Evolutionary conservation across 306 rosid species (phyloP), one percentile per base, ranked within the genome.

Genomic region (Quillaja saponaria): DNA sequence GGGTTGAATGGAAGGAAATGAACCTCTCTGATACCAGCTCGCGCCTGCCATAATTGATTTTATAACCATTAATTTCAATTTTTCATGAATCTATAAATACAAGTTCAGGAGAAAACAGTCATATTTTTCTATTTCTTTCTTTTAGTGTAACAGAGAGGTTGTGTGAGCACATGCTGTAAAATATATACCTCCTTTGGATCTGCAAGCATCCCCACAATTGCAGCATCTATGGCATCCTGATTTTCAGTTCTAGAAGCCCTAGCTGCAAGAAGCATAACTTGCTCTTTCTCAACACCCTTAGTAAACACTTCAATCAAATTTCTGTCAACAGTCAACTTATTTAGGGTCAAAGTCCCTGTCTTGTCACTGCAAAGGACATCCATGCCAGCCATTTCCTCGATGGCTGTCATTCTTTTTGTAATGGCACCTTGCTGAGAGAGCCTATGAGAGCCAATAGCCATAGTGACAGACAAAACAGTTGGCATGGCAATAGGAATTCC

Each of bases 401-500:
- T 94, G 52, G 99, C 99, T 15, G 99, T 94, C 99, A 94, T 94
- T 55, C 99, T 59, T 54, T 94, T 94, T 66, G 99, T 94, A 20
- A 94, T 94, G 37, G 99, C 99, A 49, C 99, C 99, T 79, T 94
- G 99, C 65, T 94, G 90, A 39, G 99, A 85, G 9, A 94, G 99
- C 71, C 99, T 84, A 67, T 94, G 99, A 55, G 99, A 94, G 58
- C 99, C 99, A 73, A 94, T 94, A 70, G 99, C 99, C 99, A 94
- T 94, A 18, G 99, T 94, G 70, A 94, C 99, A 57, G 99, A 94
- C 78, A 94, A 75, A 69, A 94, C 99, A 57, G 99, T 94, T 5
- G 99, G 99, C 99, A 94, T 94, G 48, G 99, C 99, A 85, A 94
- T 94, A 0, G 99, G 99, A 72, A 94, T 94, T 65, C 99, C 99